Conservation (phyloP, 139 green algal species). For the Volvox africanus region DNA sequence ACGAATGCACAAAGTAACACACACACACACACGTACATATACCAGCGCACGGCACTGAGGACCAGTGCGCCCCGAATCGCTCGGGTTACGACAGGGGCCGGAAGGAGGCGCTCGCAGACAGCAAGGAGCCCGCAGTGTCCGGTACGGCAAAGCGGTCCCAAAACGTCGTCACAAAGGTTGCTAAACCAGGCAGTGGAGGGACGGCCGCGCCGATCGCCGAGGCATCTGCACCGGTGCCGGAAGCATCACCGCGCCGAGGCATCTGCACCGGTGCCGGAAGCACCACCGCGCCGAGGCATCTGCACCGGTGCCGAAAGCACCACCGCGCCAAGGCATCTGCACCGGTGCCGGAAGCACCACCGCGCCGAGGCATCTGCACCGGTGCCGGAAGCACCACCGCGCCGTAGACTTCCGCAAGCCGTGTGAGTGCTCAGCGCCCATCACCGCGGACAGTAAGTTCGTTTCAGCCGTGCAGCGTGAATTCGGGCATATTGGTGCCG, state of each 20-base stretch:
- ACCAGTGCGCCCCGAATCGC: background rate
- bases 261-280: too few relatives aligned
- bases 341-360: too few relatives aligned
- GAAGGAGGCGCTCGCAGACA: background rate
- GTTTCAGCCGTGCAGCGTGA: background rate
- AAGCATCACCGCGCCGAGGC: too few relatives aligned
- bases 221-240: background rate
- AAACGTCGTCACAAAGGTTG: slow-evolving; percentile 5
- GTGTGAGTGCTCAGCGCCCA: too few relatives aligned
- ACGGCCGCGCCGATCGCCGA: background rate
- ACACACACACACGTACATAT: background rate
- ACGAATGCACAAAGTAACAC: too few relatives aligned
- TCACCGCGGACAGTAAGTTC: too few relatives aligned
- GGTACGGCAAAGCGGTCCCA: background rate
- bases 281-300: too few relatives aligned
- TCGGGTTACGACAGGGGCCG: background rate
- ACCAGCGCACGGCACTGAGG: background rate
- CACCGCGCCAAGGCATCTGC: too few relatives aligned
- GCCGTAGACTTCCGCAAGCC: slow-evolving; percentile 56
- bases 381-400: slow-evolving; percentile 51
- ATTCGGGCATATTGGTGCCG: slow-evolving; percentile 46
- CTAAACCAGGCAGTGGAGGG: background rate
- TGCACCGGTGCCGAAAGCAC: too few relatives aligned
- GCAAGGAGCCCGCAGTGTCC: background rate
- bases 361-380: too few relatives aligned